Evolutionary conservation across 169 alveolate species (phyloP), one percentile per base, ranked within the genome.

Genomic region (Cryptosporidium meleagridis): DNA sequence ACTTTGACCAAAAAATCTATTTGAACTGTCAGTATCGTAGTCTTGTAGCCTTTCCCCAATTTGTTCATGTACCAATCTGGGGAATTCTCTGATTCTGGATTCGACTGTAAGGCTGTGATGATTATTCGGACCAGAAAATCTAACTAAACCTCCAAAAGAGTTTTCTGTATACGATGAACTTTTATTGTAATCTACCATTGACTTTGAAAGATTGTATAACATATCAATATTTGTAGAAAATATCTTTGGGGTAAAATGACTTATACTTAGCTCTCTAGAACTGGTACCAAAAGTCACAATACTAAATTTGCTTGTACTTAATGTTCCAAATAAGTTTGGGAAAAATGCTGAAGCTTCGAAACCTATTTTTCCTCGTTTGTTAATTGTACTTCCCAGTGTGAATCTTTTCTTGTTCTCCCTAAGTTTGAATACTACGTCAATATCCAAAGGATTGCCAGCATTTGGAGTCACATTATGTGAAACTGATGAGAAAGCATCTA

Each of bases 301-400:
- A 39, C 53, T 61, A 37, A 80, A 65, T 45, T 67, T 80, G 31
- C 62, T 65, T 16, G 89, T 61, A 29, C 89, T 80, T 62, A 80
- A 80, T n/a, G 80, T 80, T 10, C 80, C 89, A 21, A 80, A 29
- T 23, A 80, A 14, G 55, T 65, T 65, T n/a, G 89, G 89, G 23
- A 80, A 59, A 51, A 62, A 80, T 41, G 89, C 89, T n/a, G 89
- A 80, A 9, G 75, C 68, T 29, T 80, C 89, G 45, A 80, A 59
- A 3, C 89, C 89, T 23, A 80, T 67, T 44, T 65, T 80, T 18
- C 89, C 89, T 29, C 39, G 55, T 18, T 62, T 80, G 70, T 80
- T 80, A 8, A 80, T 65, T 21, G 89, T 62, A 31, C 89, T 80
- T 44, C 89, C 89, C 16, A 80, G 9, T 33, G 89, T 37, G 33